Base-by-base conservation (phyloP, 1,284 basidiomycete genomes). In the Butyriboletus appendiculatus region DNA sequence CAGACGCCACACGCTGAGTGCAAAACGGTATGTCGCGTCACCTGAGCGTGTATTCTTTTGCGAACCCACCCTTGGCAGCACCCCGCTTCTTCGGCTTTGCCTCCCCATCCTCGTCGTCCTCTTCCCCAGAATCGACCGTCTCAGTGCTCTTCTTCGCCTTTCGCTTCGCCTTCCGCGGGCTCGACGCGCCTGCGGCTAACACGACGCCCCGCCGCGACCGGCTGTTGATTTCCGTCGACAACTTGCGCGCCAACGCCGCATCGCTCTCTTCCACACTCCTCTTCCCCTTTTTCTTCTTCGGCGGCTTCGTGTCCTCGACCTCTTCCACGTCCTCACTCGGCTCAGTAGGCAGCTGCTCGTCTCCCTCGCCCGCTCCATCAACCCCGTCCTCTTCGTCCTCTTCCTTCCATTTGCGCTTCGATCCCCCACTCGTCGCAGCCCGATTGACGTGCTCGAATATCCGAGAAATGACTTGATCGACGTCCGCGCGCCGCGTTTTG, bases 1-100 rank as follows among this genome's bases (percentile, higher is more conserved):
- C 49, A 64, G 48, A 48, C 28, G 1, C 30, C 22, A 24, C 40
- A 24, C 28, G 11, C n/a, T 11, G 20, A 30, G 14, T 11, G 41
- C 24, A 45, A 41, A 39, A 37, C 2, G 9, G 7, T 12, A 28
- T 12, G 32, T 43, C 32, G 26, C 50, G 15, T 39, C 61, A 90
- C 90, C 90, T 92, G 51, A 92, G 74, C n/a, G 70, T 66, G 64
- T 86, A 91, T 62, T 90, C 86, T 69, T 92, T 92, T 44, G 80
- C 81, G 68, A 92, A 91, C 16, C 89, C 89, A 20, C 88, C 88
- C 62, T 77, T 82, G 22, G 82, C 80, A 40, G 68, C 63, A 33
- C 76, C 63, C 49, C 75, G 64, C 60, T 73, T 76, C 60, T 64
- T 68, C 59, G 74, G 73, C 58, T 57, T 66, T 26, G 70, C 73